Base-by-base conservation (phyloP, 2,329 filamentous ascomycete genomes). In the Scytalidium lignicola region DNA sequence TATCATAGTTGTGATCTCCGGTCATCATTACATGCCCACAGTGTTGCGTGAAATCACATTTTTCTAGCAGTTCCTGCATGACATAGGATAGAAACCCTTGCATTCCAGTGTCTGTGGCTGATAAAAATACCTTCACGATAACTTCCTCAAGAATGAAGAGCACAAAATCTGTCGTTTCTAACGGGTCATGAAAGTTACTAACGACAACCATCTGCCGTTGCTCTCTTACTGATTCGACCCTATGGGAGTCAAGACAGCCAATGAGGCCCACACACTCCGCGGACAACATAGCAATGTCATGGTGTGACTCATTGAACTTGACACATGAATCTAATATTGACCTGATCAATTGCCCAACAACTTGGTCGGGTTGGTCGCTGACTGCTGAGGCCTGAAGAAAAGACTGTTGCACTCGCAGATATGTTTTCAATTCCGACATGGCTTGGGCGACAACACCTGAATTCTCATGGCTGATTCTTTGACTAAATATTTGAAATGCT, bases 61-160 rank as follows among this genome's bases (percentile, higher is more conserved):
- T 82, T 41, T 85, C 83, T 3, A 97, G 76, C 39, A 97, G 76
- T 60, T 95, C 86, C 67, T 99, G 93, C 83, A 99, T 96, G 2
- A 86, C 88, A 67, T 88, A 99, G 1, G 92, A 92, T 17, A 99
- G 75, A 63, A 95, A 96, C 0, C 90, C 91, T 66, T 97, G 93
- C 5, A 90, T 78, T 55, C 83, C 85, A 2, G 90, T 87, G 64
- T 96, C 95, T 0, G 87, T 93, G 1, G 89, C 87, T 1, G 92
- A 95, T 41, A 95, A 74, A 62, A 99, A 99, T 1, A 91, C 86
- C 52, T 91, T 90, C 21, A 97, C 90, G 10, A 99, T 73, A 7
- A 96, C 86, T 62, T 95, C 80, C 60, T 96, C 86, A 15, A 99
- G 75, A 43, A 96, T 76, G 60, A 91, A 90, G 39, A 93, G 75